Evolutionary conservation across 1,284 basidiomycete genomes (phyloP).

Genomic region (Xanthoconium separans): DNA sequence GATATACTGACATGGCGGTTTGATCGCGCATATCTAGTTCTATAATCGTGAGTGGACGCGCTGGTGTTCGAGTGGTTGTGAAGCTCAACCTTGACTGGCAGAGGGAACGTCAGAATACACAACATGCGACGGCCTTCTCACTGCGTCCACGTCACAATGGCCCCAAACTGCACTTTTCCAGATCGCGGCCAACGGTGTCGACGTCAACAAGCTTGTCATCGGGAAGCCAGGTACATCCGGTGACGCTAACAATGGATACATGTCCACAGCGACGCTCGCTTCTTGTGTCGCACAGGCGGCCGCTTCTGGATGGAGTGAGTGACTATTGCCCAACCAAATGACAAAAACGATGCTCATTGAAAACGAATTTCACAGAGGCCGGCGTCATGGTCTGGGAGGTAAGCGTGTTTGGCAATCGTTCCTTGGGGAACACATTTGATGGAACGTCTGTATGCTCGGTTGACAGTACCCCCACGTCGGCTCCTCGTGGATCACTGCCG

Average conservation of each 20-base stretch:
- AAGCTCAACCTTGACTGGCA: slow-evolving; percentile 14
- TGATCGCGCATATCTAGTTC: slow-evolving; percentile 34
- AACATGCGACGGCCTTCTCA: slow-evolving; percentile 44
- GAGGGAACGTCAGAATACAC: slow-evolving; percentile 48
- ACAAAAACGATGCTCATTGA: slow-evolving; percentile 1
- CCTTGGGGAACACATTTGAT: slow-evolving; percentile 15
- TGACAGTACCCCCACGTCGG: slow-evolving; percentile 28
- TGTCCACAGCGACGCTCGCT: slow-evolving; percentile 51
- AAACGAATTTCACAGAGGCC: slow-evolving; percentile 36
- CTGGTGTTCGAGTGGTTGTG: background rate
- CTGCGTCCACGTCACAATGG: slow-evolving; percentile 39
- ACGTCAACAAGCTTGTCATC: slow-evolving; percentile 54
- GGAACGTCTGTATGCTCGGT: slow-evolving; percentile 36
- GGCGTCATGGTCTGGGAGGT: slow-evolving; percentile 51
- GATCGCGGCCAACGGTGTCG: slow-evolving; percentile 55
- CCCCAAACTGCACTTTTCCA: slow-evolving; percentile 54
- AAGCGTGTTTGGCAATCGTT: background rate
- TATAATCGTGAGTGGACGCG: slow-evolving; percentile 53
- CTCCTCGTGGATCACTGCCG: slow-evolving; percentile 25
- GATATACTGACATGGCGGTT: background rate
- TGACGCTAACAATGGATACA: slow-evolving; percentile 61
- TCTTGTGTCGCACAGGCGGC: slow-evolving; percentile 55
- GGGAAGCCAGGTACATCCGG: slow-evolving; percentile 58
- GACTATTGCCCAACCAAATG: background rate
- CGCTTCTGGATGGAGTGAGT: slow-evolving; percentile 57